Percentiles rank a stretch among this genome's conserved stretches.
phyloP scores from a whole-genome alignment of 1,139 yeast genomes.

The Pichia sp. region DNA sequence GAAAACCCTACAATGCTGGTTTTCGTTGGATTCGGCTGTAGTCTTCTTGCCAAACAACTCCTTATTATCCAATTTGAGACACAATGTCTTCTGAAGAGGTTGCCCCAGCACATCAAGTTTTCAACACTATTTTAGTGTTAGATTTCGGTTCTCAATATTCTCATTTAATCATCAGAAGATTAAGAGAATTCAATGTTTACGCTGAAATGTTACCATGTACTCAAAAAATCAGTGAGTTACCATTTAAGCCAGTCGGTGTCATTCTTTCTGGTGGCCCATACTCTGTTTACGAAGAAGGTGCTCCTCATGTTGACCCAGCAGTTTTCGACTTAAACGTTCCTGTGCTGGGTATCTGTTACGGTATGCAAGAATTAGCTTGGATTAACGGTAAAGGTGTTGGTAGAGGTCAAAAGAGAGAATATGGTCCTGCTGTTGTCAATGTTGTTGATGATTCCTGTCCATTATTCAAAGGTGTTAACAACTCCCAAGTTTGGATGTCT shows the following conservation, averaged over 20 bases:
- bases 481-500: slow-evolving; percentile 98
- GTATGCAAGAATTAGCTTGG: slow-evolving; percentile 99
- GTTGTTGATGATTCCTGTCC: slow-evolving; percentile 56
- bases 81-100: slow-evolving; percentile 39
- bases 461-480: slow-evolving; percentile 80
- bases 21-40: too few relatives aligned
- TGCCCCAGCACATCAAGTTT: slow-evolving; percentile 51
- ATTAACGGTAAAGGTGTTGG: slow-evolving; percentile 92
- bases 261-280: slow-evolving; percentile 97
- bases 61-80: neutral
- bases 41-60: too few relatives aligned
- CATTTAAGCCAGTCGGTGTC: slow-evolving; percentile 95
- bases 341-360: slow-evolving; percentile 95
- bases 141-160: slow-evolving; percentile 99
- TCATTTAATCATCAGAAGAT: slow-evolving; percentile 92
- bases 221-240: slow-evolving; percentile 84
- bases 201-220: slow-evolving; percentile 99
- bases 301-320: slow-evolving; percentile 97
- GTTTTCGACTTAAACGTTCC: slow-evolving; percentile 89
- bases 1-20: too few relatives aligned
- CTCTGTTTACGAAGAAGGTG: slow-evolving; percentile 90
- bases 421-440: slow-evolving; percentile 92
- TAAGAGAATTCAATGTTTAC: slow-evolving; percentile 95
- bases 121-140: slow-evolving; percentile 93
- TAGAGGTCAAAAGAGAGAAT: slow-evolving; percentile 96